A percentile compares a stretch with the other conserved stretches of the same genome.
These are phyloP conservation scores for Colletotrichum eleusines DNA, from an alignment of 2,329 filamentous ascomycete genomes.

Conservation along the genomic window DNA sequence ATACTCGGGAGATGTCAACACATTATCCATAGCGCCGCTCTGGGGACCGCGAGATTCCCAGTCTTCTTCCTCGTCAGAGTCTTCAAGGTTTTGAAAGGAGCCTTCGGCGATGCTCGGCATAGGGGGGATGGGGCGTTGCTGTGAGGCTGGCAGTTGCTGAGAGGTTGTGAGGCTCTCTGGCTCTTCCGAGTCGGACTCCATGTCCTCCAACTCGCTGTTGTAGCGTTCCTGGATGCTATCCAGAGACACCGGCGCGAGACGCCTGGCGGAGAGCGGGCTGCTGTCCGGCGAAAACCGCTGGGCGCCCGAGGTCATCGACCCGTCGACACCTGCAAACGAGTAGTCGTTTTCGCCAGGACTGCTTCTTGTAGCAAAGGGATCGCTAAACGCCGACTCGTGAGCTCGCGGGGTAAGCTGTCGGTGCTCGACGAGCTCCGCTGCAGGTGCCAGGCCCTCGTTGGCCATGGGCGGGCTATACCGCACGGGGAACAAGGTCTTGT, in stretches of 20 bases:
- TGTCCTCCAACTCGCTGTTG: slow-evolving; percentile 38
- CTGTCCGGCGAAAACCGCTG: slow-evolving; percentile 11
- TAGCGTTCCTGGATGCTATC: slow-evolving; percentile 38
- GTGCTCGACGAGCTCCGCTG: neutral
- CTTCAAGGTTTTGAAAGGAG: slow-evolving; percentile 10
- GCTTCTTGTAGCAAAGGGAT: slow-evolving; percentile 18
- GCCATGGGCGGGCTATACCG: neutral
- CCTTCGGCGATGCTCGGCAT: slow-evolving; percentile 36
- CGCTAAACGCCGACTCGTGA: slow-evolving; percentile 22
- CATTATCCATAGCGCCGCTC: neutral
- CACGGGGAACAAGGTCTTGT: slow-evolving; percentile 1
- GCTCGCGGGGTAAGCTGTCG: slow-evolving; percentile 32
- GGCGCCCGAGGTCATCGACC: neutral
- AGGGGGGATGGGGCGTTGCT: neutral
- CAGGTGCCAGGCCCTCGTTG: slow-evolving; percentile 10
- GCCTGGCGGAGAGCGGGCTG: slow-evolving; percentile 12
- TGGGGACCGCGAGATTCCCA: neutral
- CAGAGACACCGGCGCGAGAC: slow-evolving; percentile 11
- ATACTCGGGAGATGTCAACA: slow-evolving; percentile 27
- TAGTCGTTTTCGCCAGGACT: neutral
- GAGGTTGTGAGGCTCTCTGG: slow-evolving; percentile 30
- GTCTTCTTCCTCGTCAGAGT: slow-evolving; percentile 16
- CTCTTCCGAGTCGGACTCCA: slow-evolving; percentile 37
- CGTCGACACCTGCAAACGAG: neutral
- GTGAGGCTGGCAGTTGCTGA: slow-evolving; percentile 19